These are phyloP conservation scores for Entomortierella lignicola DNA, from an alignment of 192 early-diverging fungal species.

Conservation along the genomic window DNA sequence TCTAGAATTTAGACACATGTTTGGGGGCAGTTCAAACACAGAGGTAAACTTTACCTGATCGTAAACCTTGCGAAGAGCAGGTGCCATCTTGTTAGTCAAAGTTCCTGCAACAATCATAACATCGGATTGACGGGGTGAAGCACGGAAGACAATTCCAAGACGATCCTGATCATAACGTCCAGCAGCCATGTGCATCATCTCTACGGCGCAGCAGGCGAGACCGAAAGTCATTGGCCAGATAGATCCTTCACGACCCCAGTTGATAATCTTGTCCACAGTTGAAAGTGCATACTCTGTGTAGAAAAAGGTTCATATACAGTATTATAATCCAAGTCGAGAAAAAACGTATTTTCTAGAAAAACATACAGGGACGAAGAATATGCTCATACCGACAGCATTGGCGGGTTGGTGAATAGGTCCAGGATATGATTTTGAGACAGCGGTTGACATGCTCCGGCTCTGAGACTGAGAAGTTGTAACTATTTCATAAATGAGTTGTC, in stretches of 20 bases:
- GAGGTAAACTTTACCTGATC: constrained; percentile 58
- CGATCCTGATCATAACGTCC: constrained; percentile 98
- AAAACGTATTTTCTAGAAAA: too few species aligned
- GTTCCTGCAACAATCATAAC: constrained; percentile 99
- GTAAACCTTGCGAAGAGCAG: constrained; percentile 71
- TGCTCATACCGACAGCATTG: constrained; percentile 50
- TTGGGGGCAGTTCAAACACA: too few species aligned
- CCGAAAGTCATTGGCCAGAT: constrained; percentile 83
- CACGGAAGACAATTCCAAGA: constrained; percentile 96
- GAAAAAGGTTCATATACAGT: neutral
- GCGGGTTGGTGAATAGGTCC: constrained; percentile 48
- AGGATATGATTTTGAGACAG: constrained; percentile 52
- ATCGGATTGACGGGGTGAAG: constrained; percentile 96
- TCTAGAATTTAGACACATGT: too few species aligned
- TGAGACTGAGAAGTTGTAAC: constrained; percentile 18
- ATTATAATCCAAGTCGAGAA: too few species aligned
- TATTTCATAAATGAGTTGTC: neutral
- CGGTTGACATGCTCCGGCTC: constrained; percentile 48
- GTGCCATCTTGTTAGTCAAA: constrained; percentile 99
- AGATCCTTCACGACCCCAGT: constrained; percentile 92
- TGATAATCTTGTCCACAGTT: constrained; percentile 91
- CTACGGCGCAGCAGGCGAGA: constrained; percentile 94
- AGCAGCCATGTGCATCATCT: constrained; percentile 99
- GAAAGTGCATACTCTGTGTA: constrained; percentile 82
- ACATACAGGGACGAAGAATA: neutral